Conservation (phyloP, 2,329 filamentous ascomycete species). For the Beauveria brongniartii region DNA sequence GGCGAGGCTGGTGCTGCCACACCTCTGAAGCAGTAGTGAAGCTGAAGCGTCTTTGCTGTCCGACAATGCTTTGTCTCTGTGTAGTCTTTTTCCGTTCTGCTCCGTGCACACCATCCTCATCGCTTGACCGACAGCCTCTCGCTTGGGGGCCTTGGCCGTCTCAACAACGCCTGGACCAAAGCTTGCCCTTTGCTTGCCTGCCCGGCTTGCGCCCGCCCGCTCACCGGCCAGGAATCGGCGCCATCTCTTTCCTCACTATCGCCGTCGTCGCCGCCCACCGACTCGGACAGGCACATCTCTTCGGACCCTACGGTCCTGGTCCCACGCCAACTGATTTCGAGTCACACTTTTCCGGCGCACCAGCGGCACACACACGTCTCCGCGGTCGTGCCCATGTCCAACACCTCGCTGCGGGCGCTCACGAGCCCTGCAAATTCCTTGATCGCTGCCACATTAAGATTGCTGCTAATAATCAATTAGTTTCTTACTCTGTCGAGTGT, state of each 20-base stretch:
- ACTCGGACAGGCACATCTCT: neutral
- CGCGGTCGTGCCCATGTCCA: neutral
- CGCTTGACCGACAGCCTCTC: constrained; percentile 5
- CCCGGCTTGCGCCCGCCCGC: neutral
- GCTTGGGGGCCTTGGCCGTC: neutral
- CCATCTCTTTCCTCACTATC: neutral
- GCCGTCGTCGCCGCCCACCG: constrained; percentile 5
- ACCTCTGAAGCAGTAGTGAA: neutral
- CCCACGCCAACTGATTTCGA: neutral
- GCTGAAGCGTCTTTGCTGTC: neutral
- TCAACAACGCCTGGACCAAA: neutral
- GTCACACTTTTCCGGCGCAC: neutral
- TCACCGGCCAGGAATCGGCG: neutral
- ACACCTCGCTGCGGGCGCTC: neutral
- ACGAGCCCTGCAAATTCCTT: neutral
- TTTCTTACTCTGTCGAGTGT: too few relatives aligned
- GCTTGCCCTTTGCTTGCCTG: neutral
- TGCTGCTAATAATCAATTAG: neutral
- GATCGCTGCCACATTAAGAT: neutral
- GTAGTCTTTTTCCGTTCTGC: neutral
- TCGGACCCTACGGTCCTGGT: neutral
- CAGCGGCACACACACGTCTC: neutral
- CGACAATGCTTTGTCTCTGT: neutral
- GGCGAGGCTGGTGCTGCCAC: neutral
- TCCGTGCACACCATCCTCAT: neutral